Evolutionary conservation across 768 basidiomycete genomes (phyloP), one percentile per base, ranked within the genome.

Genomic region (Cantharellus cinnabarinus): DNA sequence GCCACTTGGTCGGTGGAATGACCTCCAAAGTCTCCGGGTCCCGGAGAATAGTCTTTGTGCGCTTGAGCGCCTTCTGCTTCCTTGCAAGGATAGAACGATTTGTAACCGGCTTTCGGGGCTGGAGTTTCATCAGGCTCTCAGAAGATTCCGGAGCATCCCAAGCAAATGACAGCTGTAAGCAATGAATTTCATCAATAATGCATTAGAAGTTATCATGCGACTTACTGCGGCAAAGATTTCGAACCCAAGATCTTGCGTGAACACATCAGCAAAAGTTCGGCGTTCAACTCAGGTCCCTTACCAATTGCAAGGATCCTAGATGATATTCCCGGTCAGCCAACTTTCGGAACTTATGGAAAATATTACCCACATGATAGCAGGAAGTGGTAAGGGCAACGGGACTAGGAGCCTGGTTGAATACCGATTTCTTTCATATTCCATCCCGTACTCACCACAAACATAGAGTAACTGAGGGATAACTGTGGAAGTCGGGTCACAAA

Each of bases 391-490:
- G 4, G 82, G 82, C 20, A 83, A 71, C 1, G 82, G 82, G 2
- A 83, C 74, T 42, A 82, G 79, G 59, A 82, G 20, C 20, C 20
- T 29, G 20, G 20, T 29, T 29, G 20, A 29, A 29, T 29, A 29
- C 20, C 20, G 1, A 29, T 29, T 29, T 29, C 20, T 10, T 29
- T 48, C 10, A 48, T 10, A 29, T 10, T 10, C 10, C 10, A 48
- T 10, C 29, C 44, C 44, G 10, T 10, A 48, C 44, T 10, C 29
- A 48, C 44, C 44, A 48, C 44, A 54, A 34, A 82, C 81, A 67
- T 82, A 82, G 56, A 82, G 75, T 42, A 83, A 69, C 65, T 83
- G 81, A 2, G 82, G 80, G 41, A 83, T 73, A 62, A 83, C 79
- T 29, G 20, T 29, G 1, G 20, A 29, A 29, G 20, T 29, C 20